phyloP scores from a whole-genome alignment of 805 yeast genomes.

The Suhomyces vadensis region DNA sequence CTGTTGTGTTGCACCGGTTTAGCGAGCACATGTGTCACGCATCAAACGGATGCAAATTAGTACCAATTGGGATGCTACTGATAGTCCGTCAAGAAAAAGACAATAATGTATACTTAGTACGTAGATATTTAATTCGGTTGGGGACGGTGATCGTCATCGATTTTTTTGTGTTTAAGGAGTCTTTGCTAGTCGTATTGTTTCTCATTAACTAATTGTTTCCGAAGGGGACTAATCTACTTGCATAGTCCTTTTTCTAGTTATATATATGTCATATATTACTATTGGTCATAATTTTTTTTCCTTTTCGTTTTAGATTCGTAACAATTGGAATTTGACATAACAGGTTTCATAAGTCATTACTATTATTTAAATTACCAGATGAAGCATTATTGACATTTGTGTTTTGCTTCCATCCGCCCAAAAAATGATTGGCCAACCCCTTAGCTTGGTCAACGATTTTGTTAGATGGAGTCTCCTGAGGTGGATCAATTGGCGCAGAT shows the following conservation, averaged over 20 bases:
- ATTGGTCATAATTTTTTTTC: slow-evolving; percentile 1
- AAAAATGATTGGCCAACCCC: slow-evolving; percentile 35
- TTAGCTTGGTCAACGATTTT: slow-evolving; percentile 38
- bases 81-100: no score
- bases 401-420: slow-evolving; percentile 27
- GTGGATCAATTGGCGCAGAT: not conserved
- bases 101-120: no score
- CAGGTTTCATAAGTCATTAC: slow-evolving; percentile 3
- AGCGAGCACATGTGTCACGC: not conserved
- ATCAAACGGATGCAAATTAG: no score
- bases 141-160: no score
- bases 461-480: slow-evolving; percentile 13
- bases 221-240: no score
- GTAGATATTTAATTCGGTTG: no score
- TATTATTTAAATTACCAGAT: not conserved
- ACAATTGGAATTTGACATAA: not conserved
- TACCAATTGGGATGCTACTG: no score
- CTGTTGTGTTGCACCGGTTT: slow-evolving; percentile 1
- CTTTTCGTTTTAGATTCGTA: not conserved
- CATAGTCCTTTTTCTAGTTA: not conserved
- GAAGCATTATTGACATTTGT: not conserved
- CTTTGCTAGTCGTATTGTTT: no score
- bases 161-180: no score
- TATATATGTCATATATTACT: not conserved
- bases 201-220: no score